Base-by-base conservation (phyloP, 345 rosid genomes). In the Hibiscus trionum region DNA sequence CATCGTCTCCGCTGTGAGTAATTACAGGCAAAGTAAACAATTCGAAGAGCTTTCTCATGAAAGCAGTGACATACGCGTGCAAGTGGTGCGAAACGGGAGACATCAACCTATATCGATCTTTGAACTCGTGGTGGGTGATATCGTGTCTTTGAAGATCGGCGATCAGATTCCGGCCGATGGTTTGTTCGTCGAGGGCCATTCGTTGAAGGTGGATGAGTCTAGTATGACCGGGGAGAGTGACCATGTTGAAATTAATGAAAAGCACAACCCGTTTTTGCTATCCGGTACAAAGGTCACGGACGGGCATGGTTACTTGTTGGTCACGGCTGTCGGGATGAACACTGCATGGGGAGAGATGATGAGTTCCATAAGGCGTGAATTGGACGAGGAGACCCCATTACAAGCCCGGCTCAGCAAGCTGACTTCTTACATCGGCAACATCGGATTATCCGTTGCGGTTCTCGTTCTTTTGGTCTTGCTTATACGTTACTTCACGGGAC, bases 291-390 rank as follows among this genome's bases (percentile, higher is more conserved):
- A 81, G 66, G 86, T 85, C 44, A 72, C 78, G 0, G 80, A 82
- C 31, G 89, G 89, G 4, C 76, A 73, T 62, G 87, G 86, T 17
- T 52, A 39, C 37, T 82, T 84, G 83, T 60, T 82, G 50, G 82
- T 84, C 26, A 79, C 84, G 11, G 74, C 84, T 5, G 86, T 86
- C 56, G 90, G 90, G 52, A 79, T 79, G 77, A 79, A 76, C 44
- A 86, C 88, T 4, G 77, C 68, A 7, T 86, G 88, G 86, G 90
- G 88, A 4, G 80, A 77, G 76, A 80, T 80, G 78, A 84, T 86
- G 86, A 72, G 84, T 57, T 81, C 79, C 0, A 53, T 81, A 46
- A 71, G 64, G 11, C 76, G 77, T 0, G 77, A 82, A 31, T 68
- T 74, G 55, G 73, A 78, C 5, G 81, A 82, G 74, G 76, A 84